Percentiles rank a stretch among this genome's conserved stretches.
phyloP scores from a whole-genome alignment of 768 basidiomycete species.

The Suillus subaureus region DNA sequence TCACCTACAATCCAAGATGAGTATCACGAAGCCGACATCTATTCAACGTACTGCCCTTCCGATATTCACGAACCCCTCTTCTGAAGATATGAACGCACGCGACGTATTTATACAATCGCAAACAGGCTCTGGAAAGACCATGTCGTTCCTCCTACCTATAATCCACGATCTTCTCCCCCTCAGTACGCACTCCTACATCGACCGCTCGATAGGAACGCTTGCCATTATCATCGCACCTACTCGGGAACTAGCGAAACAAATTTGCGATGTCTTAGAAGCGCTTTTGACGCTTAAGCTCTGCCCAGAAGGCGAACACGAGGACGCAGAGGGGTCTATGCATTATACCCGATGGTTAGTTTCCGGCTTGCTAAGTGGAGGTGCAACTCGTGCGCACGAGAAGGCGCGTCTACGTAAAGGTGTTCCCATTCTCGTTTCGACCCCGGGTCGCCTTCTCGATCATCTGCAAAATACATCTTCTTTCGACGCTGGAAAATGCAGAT shows the following conservation, averaged over 20 bases:
- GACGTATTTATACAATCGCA: slow-evolving; percentile 96
- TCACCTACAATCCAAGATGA: slow-evolving; percentile 81
- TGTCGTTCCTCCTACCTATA: slow-evolving; percentile 92
- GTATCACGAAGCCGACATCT: slow-evolving; percentile 82
- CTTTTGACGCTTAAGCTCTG: slow-evolving; percentile 73
- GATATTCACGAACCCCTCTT: slow-evolving; percentile 53
- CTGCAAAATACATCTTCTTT: slow-evolving; percentile 94
- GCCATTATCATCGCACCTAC: slow-evolving; percentile 95
- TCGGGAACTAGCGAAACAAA: slow-evolving; percentile 94
- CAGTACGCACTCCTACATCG: slow-evolving; percentile 88
- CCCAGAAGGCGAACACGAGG: too few species aligned
- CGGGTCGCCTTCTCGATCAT: slow-evolving; percentile 93
- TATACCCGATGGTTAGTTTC: slow-evolving; percentile 93
- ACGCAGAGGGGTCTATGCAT: too few species aligned
- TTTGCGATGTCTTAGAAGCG: slow-evolving; percentile 89
- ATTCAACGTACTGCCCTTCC: slow-evolving; percentile 79
- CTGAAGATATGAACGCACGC: slow-evolving; percentile 44
- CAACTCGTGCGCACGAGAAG: slow-evolving; percentile 93
- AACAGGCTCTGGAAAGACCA: slow-evolving; percentile 95
- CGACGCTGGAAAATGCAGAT: slow-evolving; percentile 90
- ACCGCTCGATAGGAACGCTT: slow-evolving; percentile 91
- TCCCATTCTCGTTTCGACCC: slow-evolving; percentile 94
- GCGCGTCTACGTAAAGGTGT: slow-evolving; percentile 92
- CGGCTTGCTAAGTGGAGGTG: slow-evolving; percentile 91
- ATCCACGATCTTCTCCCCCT: slow-evolving; percentile 92